These are phyloP conservation scores for Phaseolus lunatus DNA, from an alignment of 306 rosid species.

Conservation along the genomic window DNA sequence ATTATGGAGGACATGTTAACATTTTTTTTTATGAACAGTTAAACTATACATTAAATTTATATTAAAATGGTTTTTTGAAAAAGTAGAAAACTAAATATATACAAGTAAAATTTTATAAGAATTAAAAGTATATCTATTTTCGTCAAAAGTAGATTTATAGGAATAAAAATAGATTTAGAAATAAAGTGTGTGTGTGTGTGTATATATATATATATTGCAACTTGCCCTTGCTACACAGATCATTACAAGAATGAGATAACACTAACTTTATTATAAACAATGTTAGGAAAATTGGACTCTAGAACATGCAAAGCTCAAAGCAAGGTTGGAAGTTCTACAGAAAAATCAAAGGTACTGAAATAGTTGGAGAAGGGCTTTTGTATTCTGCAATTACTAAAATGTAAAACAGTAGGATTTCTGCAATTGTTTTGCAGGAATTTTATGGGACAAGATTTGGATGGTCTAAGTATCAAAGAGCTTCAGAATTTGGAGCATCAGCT, in stretches of 20 bases:
- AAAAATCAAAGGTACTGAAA: slow-evolving; percentile 63
- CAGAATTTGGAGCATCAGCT: slow-evolving; percentile 84
- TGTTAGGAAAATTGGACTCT: slow-evolving; percentile 73
- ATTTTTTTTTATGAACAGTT: no score
- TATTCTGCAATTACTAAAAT: not conserved
- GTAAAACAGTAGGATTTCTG: not conserved
- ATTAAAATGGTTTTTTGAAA: no score
- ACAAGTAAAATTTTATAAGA: no score
- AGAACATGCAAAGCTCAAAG: slow-evolving; percentile 81
- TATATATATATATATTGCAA: not conserved
- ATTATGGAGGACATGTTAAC: no score
- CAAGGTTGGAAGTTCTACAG: slow-evolving; percentile 74
- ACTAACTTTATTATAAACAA: not conserved
- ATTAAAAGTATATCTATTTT: no score
- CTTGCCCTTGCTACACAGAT: not conserved
- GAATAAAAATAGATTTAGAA: no score
- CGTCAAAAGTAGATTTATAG: no score
- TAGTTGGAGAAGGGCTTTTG: not conserved
- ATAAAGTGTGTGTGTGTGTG: no score
- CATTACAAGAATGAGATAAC: not conserved
- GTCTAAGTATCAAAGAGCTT: slow-evolving; percentile 70
- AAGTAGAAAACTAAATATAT: no score
- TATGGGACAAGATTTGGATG: slow-evolving; percentile 78
- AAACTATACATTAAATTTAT: no score
- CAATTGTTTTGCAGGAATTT: slow-evolving; percentile 59